phyloP scores from a whole-genome alignment of 2,329 filamentous ascomycete species.

The Trichoderma sp. region DNA sequence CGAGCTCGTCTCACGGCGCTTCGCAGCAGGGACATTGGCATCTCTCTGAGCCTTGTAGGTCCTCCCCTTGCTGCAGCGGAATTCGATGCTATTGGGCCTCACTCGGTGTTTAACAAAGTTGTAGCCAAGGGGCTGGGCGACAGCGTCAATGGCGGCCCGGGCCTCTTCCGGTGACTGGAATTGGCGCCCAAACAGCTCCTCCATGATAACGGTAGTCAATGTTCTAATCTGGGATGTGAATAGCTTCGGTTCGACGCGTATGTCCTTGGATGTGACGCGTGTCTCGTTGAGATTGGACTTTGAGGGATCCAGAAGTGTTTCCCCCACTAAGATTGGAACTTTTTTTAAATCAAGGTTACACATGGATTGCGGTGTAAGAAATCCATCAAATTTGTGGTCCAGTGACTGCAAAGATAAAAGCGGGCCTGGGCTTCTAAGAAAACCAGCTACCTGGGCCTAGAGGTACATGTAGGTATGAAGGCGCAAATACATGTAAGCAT shows the following conservation, averaged over 20 bases:
- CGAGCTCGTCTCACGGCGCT: not conserved
- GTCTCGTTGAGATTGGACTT: not conserved
- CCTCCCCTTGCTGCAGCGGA: not conserved
- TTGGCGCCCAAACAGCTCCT: not conserved
- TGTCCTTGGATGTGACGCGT: not conserved
- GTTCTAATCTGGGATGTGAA: not conserved
- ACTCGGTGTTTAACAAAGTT: not conserved
- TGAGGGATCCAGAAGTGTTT: not conserved
- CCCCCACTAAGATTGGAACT: no score
- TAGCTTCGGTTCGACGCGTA: not conserved
- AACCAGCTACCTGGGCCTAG: no score
- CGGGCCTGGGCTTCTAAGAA: no score
- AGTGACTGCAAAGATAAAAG: no score
- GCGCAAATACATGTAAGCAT: no score
- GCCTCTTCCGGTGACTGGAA: not conserved
- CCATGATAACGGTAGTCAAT: not conserved
- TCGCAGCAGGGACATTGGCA: not conserved
- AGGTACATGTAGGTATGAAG: no score
- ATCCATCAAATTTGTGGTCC: no score
- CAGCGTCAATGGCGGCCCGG: not conserved
- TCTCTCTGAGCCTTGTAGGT: not conserved
- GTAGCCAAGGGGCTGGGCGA: not conserved
- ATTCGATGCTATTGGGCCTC: not conserved
- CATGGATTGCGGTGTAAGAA: no score
- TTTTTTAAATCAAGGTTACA: no score